These are phyloP conservation scores for Sarocladium oryzae DNA, from an alignment of 2,329 filamentous ascomycete genomes.

Conservation along the genomic window DNA sequence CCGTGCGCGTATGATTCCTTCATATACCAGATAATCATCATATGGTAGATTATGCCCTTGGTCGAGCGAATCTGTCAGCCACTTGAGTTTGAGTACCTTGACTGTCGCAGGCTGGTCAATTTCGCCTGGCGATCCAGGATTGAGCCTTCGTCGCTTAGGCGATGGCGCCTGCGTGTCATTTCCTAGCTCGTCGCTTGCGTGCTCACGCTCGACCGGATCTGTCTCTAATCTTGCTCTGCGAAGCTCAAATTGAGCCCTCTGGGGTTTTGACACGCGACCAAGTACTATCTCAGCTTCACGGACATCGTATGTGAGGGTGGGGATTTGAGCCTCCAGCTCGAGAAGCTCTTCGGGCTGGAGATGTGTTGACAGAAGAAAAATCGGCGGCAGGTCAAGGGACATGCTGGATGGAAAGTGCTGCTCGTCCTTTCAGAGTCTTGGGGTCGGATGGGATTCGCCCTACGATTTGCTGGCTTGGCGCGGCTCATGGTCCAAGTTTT, in stretches of 20 bases:
- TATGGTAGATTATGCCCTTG: conserved; percentile 38
- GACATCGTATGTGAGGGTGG: conserved; percentile 62
- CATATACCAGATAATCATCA: conserved; percentile 47
- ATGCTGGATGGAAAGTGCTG: conserved; percentile 17
- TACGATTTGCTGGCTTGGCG: neutral
- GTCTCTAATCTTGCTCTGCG: conserved; percentile 57
- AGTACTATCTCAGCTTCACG: conserved; percentile 68
- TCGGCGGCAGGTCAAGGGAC: conserved; percentile 44
- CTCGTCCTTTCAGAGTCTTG: no score
- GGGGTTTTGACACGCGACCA: conserved; percentile 62
- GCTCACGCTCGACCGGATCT: conserved; percentile 38
- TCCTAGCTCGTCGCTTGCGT: conserved; percentile 12
- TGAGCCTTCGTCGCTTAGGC: conserved; percentile 1
- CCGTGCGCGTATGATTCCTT: conserved; percentile 31
- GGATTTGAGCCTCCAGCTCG: conserved; percentile 57
- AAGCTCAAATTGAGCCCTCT: conserved; percentile 72
- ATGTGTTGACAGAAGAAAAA: conserved; percentile 69
- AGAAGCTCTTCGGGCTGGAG: conserved; percentile 58
- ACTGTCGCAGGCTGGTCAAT: conserved; percentile 20
- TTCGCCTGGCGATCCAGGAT: neutral
- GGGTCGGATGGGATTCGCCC: no score
- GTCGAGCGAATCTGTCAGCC: conserved; percentile 50
- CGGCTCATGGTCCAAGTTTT: no score
- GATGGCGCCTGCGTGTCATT: conserved; percentile 2
- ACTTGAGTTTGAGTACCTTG: conserved; percentile 51